Percentiles rank a stretch among this genome's conserved stretches.
These are phyloP conservation scores for Trichomonas tenax DNA, from an alignment of 208 protist species.

Conservation along the genomic window DNA sequence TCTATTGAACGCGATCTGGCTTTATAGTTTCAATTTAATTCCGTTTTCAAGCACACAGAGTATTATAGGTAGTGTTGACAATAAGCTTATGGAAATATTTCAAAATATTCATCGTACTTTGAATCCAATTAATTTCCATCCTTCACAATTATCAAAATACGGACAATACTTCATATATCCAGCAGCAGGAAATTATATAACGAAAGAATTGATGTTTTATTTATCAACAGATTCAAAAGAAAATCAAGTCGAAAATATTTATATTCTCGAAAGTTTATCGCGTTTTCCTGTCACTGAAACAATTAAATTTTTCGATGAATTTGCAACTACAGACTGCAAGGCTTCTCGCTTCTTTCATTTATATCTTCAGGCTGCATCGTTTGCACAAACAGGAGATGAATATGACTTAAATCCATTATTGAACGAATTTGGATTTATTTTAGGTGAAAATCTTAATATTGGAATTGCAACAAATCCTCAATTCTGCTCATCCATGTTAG, in stretches of 20 bases:
- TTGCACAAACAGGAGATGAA: background rate
- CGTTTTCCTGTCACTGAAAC: background rate
- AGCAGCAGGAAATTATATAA: background rate
- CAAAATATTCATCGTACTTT: background rate
- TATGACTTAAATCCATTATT: no score
- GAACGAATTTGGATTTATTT: no score
- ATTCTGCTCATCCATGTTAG: no score
- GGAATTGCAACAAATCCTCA: no score
- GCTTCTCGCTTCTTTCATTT: background rate
- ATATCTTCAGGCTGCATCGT: background rate
- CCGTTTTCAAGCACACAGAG: background rate
- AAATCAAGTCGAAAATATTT: background rate
- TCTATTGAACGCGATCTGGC: background rate
- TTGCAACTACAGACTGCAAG: background rate
- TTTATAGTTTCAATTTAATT: background rate
- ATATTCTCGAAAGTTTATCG: background rate
- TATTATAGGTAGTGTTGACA: background rate
- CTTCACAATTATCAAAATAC: background rate
- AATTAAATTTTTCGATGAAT: background rate
- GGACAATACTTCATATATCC: background rate
- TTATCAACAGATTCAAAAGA: background rate
- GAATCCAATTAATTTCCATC: background rate
- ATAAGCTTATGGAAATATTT: background rate
- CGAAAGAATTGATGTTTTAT: background rate
- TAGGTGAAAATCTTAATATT: no score